Evolutionary conservation across 2,329 filamentous ascomycete species (phyloP), one percentile per base, ranked within the genome.

Genomic region (Stenocarpella maydis): DNA sequence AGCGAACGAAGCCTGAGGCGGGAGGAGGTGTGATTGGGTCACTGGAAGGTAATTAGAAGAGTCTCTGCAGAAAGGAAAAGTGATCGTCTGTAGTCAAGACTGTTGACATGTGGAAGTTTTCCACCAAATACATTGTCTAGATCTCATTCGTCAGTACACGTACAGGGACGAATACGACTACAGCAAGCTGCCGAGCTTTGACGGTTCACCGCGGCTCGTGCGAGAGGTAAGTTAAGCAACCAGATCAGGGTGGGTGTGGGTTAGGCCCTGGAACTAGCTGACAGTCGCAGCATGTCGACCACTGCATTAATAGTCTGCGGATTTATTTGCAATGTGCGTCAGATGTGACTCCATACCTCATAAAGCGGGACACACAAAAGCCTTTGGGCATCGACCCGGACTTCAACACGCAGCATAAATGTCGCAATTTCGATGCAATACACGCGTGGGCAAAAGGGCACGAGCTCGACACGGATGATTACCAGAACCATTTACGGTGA

Each of bases 81-180:
- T 14, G 43, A 9, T 12, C n/a, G 43, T 21, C 43, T 14, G 0
- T 10, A 12, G 4, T 47, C 9, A n/a, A 47, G 8, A 1, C 7
- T 21, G n/a, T n/a, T 47, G 9, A 47, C n/a, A 47, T 47, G 15
- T 12, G 19, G 19, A 45, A 47, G 43, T 47, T 21, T 47, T 47
- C 43, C 43, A 47, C 43, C 43, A 47, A 47, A 47, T 47, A 47
- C 43, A 47, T 47, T 47, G 43, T 47, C n/a, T 47, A 47, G 43
- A 47, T 21, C 15, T 47, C 7, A 47, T 47, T 47, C 43, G 43
- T 12, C 43, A 47, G 7, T 47, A 47, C 43, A 47, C 43, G 43
- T 47, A 47, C 8, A 47, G 21, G n/a, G 43, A 47, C 43, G 43
- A 47, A 47, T 47, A 47, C 1, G 43, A 47, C 43, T 47, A 47